These are phyloP conservation scores for Laguncularia racemosa DNA, from an alignment of 345 rosid species.

Conservation along the genomic window DNA sequence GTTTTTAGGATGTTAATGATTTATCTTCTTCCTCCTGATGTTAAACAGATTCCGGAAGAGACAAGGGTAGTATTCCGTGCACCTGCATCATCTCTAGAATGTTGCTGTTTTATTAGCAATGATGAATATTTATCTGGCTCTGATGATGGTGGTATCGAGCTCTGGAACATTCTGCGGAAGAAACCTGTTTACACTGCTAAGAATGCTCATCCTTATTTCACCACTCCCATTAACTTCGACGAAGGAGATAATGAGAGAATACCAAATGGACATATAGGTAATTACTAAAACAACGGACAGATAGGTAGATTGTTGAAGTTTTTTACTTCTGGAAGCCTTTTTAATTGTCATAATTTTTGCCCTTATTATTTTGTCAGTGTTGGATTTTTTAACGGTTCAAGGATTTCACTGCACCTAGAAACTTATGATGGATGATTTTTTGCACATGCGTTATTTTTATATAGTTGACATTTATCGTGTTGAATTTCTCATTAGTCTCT, in stretches of 20 bases:
- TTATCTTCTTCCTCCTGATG: slow-evolving; percentile 1
- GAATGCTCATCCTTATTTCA: slow-evolving; percentile 56
- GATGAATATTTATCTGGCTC: slow-evolving; percentile 89
- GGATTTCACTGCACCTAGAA: too few species aligned
- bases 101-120: slow-evolving; percentile 79
- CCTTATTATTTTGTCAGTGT: not conserved
- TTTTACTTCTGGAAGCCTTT: not conserved
- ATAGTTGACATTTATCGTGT: too few species aligned
- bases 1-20: slow-evolving; percentile 3
- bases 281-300: too few species aligned
- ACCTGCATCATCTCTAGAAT: slow-evolving; percentile 75
- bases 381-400: not conserved
- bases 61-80: slow-evolving; percentile 71
- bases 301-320: slow-evolving; percentile 32
- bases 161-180: slow-evolving; percentile 63
- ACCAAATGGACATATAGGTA: slow-evolving; percentile 22
- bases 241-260: slow-evolving; percentile 18
- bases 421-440: too few species aligned
- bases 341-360: not conserved
- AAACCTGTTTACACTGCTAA: slow-evolving; percentile 66
- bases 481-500: too few species aligned
- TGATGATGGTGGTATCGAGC: slow-evolving; percentile 85
- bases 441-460: too few species aligned
- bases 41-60: slow-evolving; percentile 68
- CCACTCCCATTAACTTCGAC: slow-evolving; percentile 15